Conservation (phyloP, 768 basidiomycete genomes). For the Suillus subaureus region DNA sequence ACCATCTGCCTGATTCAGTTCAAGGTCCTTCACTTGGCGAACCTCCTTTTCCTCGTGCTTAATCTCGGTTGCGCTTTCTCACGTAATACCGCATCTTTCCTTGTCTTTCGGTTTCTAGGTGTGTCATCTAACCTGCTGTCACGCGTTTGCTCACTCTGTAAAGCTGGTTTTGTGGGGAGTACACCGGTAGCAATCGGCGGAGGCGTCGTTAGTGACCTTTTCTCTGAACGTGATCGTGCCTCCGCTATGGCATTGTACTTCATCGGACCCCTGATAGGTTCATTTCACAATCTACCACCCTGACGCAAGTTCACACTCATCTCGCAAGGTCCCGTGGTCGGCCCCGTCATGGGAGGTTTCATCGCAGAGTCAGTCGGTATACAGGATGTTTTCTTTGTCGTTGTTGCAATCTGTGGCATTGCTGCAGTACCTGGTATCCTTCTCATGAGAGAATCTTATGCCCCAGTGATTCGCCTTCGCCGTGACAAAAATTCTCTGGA, state of each 20-base stretch:
- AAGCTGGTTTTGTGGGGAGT: constrained; percentile 66
- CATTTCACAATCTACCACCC: neutral
- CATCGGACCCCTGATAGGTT: constrained; percentile 60
- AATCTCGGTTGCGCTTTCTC: neutral
- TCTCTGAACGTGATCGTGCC: constrained; percentile 59
- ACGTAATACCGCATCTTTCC: constrained; percentile 39
- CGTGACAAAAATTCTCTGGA: too few relatives aligned
- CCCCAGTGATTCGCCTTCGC: too few relatives aligned
- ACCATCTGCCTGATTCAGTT: neutral
- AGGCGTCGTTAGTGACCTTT: constrained; percentile 66
- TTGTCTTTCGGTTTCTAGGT: constrained; percentile 73
- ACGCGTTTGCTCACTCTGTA: neutral
- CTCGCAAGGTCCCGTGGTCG: constrained; percentile 32
- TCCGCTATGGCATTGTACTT: constrained; percentile 72
- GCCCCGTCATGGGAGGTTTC: too few relatives aligned
- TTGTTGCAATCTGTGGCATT: too few relatives aligned
- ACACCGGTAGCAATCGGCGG: constrained; percentile 68
- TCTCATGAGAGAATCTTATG: too few relatives aligned
- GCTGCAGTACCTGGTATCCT: too few relatives aligned
- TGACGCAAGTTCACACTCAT: constrained; percentile 1
- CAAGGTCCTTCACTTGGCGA: neutral
- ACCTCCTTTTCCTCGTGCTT: neutral
- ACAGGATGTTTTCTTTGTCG: too few relatives aligned
- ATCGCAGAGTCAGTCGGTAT: too few relatives aligned
- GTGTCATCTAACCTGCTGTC: constrained; percentile 22